Evolutionary conservation across 2,329 filamentous ascomycete species (phyloP), one percentile per base, ranked within the genome.

Genomic region (Colletotrichum echinochloae): DNA sequence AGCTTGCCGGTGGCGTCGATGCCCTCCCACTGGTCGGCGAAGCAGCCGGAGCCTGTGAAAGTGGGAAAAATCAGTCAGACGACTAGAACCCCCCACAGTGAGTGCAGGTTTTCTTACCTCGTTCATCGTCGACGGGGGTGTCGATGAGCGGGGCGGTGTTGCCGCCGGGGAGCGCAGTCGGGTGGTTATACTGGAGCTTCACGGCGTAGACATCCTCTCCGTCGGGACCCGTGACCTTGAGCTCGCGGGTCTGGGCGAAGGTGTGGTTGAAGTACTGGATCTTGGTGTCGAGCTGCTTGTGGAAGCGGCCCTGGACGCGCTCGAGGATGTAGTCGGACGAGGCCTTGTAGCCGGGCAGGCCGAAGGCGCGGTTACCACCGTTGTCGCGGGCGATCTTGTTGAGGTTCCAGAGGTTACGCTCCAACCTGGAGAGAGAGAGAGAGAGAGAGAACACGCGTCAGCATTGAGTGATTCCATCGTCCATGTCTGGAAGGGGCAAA

Each of bases 301-400:
- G 76, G 71, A 84, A 82, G 28, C 81, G 79, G 39, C 73, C 79
- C 70, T 78, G 73, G 16, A 80, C 77, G 16, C 85, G 84, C 63
- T 84, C 83, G 6, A 88, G 80, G 66, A 90, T 79, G 74, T 86
- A 90, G 74, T 90, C 86, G 23, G 87, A 78, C 0, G 88, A 90
- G 1, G 87, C 88, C 60, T 84, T 83, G 81, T 85, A 90, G 18
- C 89, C 89, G 1, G 87, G 86, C 12, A 86, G 79, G 18, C 89
- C 88, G 68, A 89, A 90, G 6, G 88, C 88, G 60, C 88, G 83
- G 77, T 89, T 90, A 20, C 88, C 88, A 48, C 86, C 87, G 74
- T 90, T 86, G 61, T 83, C 81, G 37, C 78, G 79, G 16, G 83
- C 88, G 64, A 90, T 90, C 52, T 83, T 78, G 75, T 90, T 82